Evolutionary conservation across 108 stramenopile genomes (phyloP), one percentile per base, ranked within the genome.

Genomic region (Aurantiochytrium sp.): DNA sequence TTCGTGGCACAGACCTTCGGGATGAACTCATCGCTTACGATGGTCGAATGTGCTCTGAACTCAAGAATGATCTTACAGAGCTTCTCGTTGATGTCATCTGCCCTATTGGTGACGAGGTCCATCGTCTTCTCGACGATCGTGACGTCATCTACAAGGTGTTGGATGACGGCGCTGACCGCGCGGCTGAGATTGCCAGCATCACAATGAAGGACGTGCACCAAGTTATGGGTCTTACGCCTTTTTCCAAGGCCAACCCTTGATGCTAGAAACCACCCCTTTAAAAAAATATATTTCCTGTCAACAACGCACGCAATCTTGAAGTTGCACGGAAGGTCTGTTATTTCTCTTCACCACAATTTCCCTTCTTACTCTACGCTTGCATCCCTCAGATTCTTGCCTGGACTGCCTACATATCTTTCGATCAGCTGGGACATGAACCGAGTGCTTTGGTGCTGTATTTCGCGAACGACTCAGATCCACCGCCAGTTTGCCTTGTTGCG

Each of bases 11-110:
- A 1, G 42, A 10, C 18, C n/a, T 87, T 44, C 28, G 14, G 53
- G 73, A 35, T 2, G 55, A 49, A 19, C 19, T 21, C 35, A 59
- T 42, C 73, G 12, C 25, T 18, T 42, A 88, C 58, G 29, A 57
- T 12, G 87, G 58, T 2, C 21, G 5, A 23, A 5, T 29, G 25
- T 42, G 57, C 35, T 29, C 25, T 3, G 87, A 95, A 58, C 99
- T 99, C 94, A 99, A 99, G 93, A 97, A 98, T 0, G 58, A 94
- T 16, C 92, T 99, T 25, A 97, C 98, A 0, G 98, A 99, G 18
- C 97, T 97, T 0, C 92, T 98, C 25, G 94, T 99, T 18, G 94
- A 93, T 44, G 97, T 97, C 90, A 91, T 99, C 76, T 93, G 94
- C 89, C 99, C 99, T 3, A 97, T 99, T 91, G 98, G 98, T 90